Conservation (phyloP, 2,329 filamentous ascomycete genomes). For the Salinomyces thailandicus region DNA sequence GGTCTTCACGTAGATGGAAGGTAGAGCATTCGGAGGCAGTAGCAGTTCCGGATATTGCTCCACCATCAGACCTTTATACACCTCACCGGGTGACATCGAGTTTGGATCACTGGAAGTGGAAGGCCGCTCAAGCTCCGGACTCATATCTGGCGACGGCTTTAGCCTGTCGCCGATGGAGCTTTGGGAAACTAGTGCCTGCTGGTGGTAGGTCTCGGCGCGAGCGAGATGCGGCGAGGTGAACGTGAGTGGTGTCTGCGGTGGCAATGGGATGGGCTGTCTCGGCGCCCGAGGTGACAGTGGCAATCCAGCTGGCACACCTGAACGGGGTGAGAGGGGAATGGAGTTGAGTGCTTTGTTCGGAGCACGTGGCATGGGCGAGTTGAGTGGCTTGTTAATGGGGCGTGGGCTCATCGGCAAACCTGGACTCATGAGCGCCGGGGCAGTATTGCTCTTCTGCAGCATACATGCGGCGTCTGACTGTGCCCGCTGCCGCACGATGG, state of each 20-base stretch:
- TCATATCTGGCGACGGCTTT: constrained; percentile 15
- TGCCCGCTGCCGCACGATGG: constrained; percentile 20
- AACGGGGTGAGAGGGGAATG: constrained; percentile 57
- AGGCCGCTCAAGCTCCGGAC: constrained; percentile 17
- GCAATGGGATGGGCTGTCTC: constrained; percentile 61
- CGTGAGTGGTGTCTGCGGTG: constrained; percentile 56
- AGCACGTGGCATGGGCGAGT: constrained; percentile 49
- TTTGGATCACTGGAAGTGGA: constrained; percentile 18
- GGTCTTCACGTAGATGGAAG: constrained; percentile 74
- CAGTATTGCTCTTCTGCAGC: constrained; percentile 22
- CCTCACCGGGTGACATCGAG: constrained; percentile 30
- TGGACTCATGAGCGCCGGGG: constrained; percentile 47
- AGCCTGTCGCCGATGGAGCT: constrained; percentile 13
- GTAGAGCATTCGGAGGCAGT: constrained; percentile 77
- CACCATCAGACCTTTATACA: constrained; percentile 69
- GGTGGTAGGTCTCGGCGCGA: constrained; percentile 28
- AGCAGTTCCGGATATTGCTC: constrained; percentile 81
- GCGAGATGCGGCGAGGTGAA: constrained; percentile 44
- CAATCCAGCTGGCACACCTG: constrained; percentile 36
- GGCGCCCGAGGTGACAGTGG: constrained; percentile 63
- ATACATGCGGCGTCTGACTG: constrained; percentile 15
- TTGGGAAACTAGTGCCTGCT: constrained; percentile 16
- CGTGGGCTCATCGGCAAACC: constrained; percentile 54
- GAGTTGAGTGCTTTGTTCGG: constrained; percentile 48
- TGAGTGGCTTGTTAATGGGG: constrained; percentile 49